These are phyloP conservation scores for Rhododendron vialii DNA, from an alignment of 148 eudicot species.

Conservation along the genomic window DNA sequence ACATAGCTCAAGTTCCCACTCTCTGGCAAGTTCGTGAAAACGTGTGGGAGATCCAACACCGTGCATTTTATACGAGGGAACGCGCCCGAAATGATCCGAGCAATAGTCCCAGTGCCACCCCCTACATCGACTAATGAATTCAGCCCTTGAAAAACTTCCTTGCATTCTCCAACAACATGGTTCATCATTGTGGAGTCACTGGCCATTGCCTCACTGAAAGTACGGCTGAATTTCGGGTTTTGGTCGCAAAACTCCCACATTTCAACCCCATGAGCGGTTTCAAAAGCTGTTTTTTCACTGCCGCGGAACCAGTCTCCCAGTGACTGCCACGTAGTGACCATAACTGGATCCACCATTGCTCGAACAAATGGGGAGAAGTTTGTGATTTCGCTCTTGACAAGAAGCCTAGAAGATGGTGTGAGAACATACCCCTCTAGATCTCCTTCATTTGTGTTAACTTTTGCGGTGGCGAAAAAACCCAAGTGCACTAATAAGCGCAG, in stretches of 20 bases:
- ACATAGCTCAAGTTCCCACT: neutral
- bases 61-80: slow-evolving; percentile 13
- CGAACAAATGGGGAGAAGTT: neutral
- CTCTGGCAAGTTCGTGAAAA: neutral
- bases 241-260: neutral
- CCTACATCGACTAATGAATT: slow-evolving; percentile 2
- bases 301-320: neutral
- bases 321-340: neutral
- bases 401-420: slow-evolving; percentile 4
- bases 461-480: neutral
- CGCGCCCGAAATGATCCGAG: neutral
- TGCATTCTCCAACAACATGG: neutral
- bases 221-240: neutral
- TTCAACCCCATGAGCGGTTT: neutral
- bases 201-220: neutral
- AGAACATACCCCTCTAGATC: neutral
- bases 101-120: neutral
- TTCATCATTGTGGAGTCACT: slow-evolving; percentile 2
- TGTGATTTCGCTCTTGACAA: neutral
- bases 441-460: neutral
- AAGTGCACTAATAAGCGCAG: neutral
- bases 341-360: neutral
- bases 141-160: neutral
- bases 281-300: neutral
- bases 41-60: neutral